Conservation (phyloP, 2,329 filamentous ascomycete species). For the Epichloe bromicola region DNA sequence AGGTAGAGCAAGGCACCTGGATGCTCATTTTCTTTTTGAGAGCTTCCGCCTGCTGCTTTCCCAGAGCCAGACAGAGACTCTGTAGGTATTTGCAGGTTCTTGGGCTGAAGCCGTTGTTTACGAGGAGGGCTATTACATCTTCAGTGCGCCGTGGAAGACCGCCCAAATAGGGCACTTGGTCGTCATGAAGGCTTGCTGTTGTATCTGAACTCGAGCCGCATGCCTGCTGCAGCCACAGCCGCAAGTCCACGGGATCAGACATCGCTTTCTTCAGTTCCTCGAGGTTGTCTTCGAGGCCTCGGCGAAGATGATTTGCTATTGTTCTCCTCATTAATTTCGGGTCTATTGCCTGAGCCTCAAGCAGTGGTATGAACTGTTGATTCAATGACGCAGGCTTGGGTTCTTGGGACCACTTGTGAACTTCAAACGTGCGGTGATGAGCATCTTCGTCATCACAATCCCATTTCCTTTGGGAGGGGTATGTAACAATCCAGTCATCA, state of each 20-base stretch:
- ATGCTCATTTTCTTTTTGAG: constrained; percentile 47
- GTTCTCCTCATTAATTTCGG: constrained; percentile 28
- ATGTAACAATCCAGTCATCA: constrained; percentile 52
- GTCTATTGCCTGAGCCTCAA: constrained; percentile 45
- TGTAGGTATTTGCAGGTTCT: constrained; percentile 33
- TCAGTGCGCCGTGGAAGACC: constrained; percentile 36
- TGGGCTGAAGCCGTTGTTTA: constrained; percentile 48
- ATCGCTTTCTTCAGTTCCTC: constrained; percentile 38
- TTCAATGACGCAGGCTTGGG: constrained; percentile 43
- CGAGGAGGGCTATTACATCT: constrained; percentile 40
- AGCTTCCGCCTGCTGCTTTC: constrained; percentile 37
- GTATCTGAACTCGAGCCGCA: constrained; percentile 19
- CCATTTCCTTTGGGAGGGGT: constrained; percentile 58
- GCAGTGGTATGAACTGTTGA: constrained; percentile 53
- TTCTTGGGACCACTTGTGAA: constrained; percentile 29
- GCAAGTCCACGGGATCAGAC: constrained; percentile 33
- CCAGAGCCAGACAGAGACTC: constrained; percentile 31
- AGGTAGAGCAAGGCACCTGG: constrained; percentile 46
- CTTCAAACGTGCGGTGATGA: constrained; percentile 51
- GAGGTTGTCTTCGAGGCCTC: constrained; percentile 39
- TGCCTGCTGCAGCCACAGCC: constrained; percentile 38
- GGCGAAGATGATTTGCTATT: constrained; percentile 35
- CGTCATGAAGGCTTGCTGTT: constrained; percentile 27
- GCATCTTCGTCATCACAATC: constrained; percentile 32
- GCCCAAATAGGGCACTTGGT: constrained; percentile 29